Evolutionary conservation across 768 basidiomycete genomes (phyloP).

Genomic region (Leccinum truebloodii): DNA sequence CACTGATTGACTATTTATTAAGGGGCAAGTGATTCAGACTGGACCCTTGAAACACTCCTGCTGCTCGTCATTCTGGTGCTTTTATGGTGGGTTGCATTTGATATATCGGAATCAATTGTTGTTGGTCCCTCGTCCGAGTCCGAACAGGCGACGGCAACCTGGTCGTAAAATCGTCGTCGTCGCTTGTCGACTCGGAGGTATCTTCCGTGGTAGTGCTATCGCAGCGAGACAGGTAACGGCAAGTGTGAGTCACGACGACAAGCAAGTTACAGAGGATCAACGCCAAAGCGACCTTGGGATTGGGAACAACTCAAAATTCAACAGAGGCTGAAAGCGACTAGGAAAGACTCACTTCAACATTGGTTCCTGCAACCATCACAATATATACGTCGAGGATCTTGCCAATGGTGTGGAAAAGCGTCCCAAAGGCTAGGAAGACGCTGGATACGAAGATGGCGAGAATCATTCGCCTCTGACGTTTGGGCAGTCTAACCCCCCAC

Average conservation of each 20-base stretch:
- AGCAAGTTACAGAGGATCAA: not conserved
- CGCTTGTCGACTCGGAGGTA: not conserved
- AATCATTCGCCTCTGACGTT: slow-evolving; percentile 25
- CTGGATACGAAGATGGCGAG: slow-evolving; percentile 22
- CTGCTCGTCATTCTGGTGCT: not conserved
- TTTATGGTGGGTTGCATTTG: not conserved
- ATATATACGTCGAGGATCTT: not conserved
- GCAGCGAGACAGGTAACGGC: not conserved
- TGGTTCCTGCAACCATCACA: not conserved
- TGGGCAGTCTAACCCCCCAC: slow-evolving; percentile 22
- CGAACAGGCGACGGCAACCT: not conserved
- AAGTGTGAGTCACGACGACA: not conserved
- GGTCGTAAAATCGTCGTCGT: not conserved
- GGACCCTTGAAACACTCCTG: not conserved
- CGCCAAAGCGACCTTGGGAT: not conserved
- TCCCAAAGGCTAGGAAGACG: slow-evolving; percentile 14
- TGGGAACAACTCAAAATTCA: not conserved
- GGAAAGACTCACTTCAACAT: not conserved
- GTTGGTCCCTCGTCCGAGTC: not conserved
- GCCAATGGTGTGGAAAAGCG: slow-evolving; percentile 15
- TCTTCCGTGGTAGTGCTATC: not conserved
- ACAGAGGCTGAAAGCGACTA: not conserved
- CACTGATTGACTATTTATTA: not conserved
- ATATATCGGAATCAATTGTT: not conserved
- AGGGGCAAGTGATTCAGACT: not conserved